Evolutionary conservation across 306 rosid species (phyloP), one percentile per base, ranked within the genome.

Genomic region (Cyamopsis tetragonoloba): DNA sequence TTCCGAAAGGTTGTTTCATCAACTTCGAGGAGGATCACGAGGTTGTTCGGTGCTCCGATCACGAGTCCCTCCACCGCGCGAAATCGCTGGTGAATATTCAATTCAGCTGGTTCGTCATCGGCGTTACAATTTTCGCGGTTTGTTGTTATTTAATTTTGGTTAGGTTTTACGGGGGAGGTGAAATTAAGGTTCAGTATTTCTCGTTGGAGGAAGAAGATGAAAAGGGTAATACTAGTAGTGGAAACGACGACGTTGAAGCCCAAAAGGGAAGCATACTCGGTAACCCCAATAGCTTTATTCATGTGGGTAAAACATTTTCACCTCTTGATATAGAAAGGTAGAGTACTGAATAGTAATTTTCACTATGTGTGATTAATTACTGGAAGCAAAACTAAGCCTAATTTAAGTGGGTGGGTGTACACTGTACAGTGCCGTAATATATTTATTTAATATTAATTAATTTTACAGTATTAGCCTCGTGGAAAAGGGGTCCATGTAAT

Each of bases 61-160:
- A 84, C 0, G 70, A 65, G 27, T 41, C 93, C 0, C 91, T 80
- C 37, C 84, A 84, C n/a, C 78, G 98, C 0, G 93, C 98, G 0
- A 53, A 66, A 0, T 73, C 97, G 0, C 74, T 93, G 1, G 80
- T 93, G 6, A 86, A 78, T 55, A 78, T 93, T 23, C 77, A 72
- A 5, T 93, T 89, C 71, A 93, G 96, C 37, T 93, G 96, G 96
- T 79, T 34, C 47, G 32, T 93, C 37, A 80, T 85, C 6, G 71
- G 27, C 0, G 37, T 83, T 2, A 63, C 91, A 2, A 10, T 74
- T 70, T 81, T 84, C 1, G 80, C 79, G 0, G 50, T 89, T 2
- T 35, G 74, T 10, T 34, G 81, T 1, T 79, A 89, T 53, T 62
- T 93, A 71, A 5, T 47, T 68, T 22, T 89, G 85, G 65, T 47